Evolutionary conservation across 192 early-diverging fungal genomes (phyloP), one percentile per base, ranked within the genome.

Genomic region (Coemansia sp.): DNA sequence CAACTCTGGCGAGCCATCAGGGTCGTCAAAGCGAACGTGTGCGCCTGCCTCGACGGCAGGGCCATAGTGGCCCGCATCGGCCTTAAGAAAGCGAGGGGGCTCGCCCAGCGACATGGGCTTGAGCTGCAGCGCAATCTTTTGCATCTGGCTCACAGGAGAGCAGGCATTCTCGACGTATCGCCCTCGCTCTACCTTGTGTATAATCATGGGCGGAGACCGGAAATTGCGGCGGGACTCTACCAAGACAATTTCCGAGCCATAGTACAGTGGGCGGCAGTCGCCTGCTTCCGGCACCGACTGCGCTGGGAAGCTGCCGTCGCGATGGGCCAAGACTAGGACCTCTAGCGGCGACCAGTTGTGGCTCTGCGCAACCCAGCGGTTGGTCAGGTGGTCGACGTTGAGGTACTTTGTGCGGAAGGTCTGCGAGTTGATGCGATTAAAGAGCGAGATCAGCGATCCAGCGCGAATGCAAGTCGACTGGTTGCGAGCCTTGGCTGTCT

Each of bases 341-440:
- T 70, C 65, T 10, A 83, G 72, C 6, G 80, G 74, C 53, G 80
- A 77, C 80, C 80, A 83, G 69, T 83, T 83, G 56, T 83, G 70
- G 57, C 80, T 77, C 69, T 83, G 80, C 6, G 80, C 80, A 4
- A 83, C 65, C 80, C 71, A 77, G 43, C 75, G 68, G 53, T 69
- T 67, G 14, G 65, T 80, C 42, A 60, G 45, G 53, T 77, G 71
- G 65, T 88, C 83, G 9, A 89, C 84, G 16, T 85, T 85, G 70
- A 95, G 86, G 68, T 90, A 95, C 63, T 93, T 90, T 43, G 95
- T 95, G 50, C 88, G 88, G 57, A 92, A 90, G 0, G 92, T 95
- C 83, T 97, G 95, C 13, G 93, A 92, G 72, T 92, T 93, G 70
- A 93, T 90, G 60, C 95, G 91, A 64, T 94, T 95, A 73, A 95